Percentiles rank a stretch among this genome's conserved stretches.
Conservation (phyloP, 441 rosid genomes). For the Melianthus villosus region DNA sequence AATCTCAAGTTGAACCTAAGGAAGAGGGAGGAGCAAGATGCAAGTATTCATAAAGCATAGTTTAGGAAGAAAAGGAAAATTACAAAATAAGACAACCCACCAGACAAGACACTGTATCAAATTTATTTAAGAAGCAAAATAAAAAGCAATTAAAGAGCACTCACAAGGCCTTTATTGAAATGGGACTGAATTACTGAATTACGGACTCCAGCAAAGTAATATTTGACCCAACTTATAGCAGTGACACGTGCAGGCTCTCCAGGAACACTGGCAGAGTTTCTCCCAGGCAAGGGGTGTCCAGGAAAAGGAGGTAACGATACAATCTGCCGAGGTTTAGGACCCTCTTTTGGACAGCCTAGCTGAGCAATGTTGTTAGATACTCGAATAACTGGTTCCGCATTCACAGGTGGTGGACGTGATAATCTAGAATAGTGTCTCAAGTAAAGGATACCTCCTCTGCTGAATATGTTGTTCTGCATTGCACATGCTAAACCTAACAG, state of each 20-base stretch:
- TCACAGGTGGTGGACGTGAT: too few relatives aligned
- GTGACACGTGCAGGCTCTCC: too few relatives aligned
- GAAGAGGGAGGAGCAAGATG: too few relatives aligned
- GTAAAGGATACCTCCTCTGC: too few relatives aligned
- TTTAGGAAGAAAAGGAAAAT: too few relatives aligned
- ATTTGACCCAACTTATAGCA: conserved; percentile 72
- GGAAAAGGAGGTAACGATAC: conserved; percentile 74
- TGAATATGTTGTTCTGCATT: too few relatives aligned
- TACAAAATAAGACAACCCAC: not conserved
- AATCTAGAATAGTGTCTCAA: too few relatives aligned
- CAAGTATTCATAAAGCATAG: too few relatives aligned
- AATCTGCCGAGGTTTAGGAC: conserved; percentile 67
- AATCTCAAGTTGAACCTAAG: too few relatives aligned
- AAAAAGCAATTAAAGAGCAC: conserved; percentile 13
- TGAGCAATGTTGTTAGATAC: conserved; percentile 44
- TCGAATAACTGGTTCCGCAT: conserved; percentile 40
- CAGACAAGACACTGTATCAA: too few relatives aligned
- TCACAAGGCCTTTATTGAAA: conserved; percentile 75
- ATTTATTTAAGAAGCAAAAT: not conserved
- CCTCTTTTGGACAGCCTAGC: conserved; percentile 38
- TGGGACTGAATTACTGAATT: conserved; percentile 48
- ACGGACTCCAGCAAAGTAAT: conserved; percentile 44
- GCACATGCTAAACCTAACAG: too few relatives aligned
- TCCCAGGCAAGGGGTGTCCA: conserved; percentile 38
- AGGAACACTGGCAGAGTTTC: conserved; percentile 11